Percentiles rank a stretch among this genome's conserved stretches.
These are phyloP conservation scores for Prunus kanzakura DNA, from an alignment of 306 rosid species.

Conservation along the genomic window DNA sequence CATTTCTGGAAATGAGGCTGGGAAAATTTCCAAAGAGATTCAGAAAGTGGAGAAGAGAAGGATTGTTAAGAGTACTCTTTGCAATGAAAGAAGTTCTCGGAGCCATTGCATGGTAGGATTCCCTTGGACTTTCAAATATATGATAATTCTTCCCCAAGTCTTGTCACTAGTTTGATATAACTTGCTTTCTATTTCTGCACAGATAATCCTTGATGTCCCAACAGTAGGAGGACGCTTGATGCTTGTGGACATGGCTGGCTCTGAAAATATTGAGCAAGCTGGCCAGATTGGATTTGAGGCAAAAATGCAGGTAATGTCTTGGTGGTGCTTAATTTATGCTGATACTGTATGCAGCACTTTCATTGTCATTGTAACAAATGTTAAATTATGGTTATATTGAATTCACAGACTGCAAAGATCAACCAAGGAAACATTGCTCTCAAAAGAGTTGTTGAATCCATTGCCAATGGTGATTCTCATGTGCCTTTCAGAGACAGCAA, in stretches of 20 bases:
- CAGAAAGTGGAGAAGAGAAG: conserved; percentile 98
- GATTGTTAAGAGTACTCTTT: conserved; percentile 92
- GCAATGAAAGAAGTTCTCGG: conserved; percentile 95
- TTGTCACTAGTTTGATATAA: neutral
- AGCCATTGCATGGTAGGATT: conserved; percentile 94
- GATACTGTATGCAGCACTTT: neutral
- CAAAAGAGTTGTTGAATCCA: conserved; percentile 97
- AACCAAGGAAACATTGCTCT: conserved; percentile 94
- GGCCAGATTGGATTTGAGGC: conserved; percentile 98
- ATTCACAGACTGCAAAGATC: conserved; percentile 81
- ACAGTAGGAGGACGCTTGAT: conserved; percentile 92
- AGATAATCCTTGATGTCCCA: conserved; percentile 96
- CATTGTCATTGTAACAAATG: neutral
- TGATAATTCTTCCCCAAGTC: conserved; percentile 10
- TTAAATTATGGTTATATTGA: conserved; percentile 1
- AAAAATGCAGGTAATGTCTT: conserved; percentile 81
- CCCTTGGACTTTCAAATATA: neutral
- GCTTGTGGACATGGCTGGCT: conserved; percentile 99
- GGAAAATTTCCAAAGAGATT: conserved; percentile 94
- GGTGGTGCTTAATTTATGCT: neutral
- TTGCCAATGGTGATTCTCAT: conserved; percentile 97
- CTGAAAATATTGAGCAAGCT: conserved; percentile 98
- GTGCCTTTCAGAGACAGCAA: conserved; percentile 99
- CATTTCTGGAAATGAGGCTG: conserved; percentile 94
- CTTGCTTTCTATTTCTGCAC: conserved; percentile 20